phyloP scores from a whole-genome alignment of 495 filamentous ascomycete species.

The Umbilicaria muhlenbergii region DNA sequence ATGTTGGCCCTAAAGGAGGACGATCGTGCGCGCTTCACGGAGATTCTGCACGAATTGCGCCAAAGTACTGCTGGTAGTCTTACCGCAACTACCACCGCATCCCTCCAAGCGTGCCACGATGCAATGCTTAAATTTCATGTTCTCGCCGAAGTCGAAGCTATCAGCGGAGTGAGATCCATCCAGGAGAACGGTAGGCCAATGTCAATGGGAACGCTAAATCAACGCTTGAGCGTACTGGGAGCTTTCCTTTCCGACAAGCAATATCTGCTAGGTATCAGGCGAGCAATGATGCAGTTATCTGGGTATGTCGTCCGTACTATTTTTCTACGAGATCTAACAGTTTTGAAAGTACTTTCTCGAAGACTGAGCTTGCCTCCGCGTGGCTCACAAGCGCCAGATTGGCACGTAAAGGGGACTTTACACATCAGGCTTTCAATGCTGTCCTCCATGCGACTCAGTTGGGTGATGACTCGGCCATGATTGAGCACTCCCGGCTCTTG shows the following conservation, averaged over 20 bases:
- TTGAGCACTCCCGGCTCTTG: constrained; percentile 84
- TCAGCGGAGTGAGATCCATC: constrained; percentile 34
- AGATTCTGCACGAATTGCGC: constrained; percentile 46
- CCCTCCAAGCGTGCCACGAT: constrained; percentile 68
- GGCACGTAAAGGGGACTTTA: constrained; percentile 68
- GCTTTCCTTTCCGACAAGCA: constrained; percentile 84
- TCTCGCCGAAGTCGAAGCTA: constrained; percentile 71
- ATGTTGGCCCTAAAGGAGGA: constrained; percentile 47
- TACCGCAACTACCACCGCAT: constrained; percentile 56
- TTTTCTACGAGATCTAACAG: constrained; percentile 1
- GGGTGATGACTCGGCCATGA: constrained; percentile 68
- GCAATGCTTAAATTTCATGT: constrained; percentile 71
- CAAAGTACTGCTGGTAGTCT: constrained; percentile 57
- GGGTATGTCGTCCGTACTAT: constrained; percentile 27
- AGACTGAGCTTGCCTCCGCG: constrained; percentile 59
- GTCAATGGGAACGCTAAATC: constrained; percentile 42
- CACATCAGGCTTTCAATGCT: constrained; percentile 78
- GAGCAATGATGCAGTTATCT: constrained; percentile 69
- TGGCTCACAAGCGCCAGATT: constrained; percentile 81
- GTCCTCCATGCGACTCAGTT: constrained; percentile 77
- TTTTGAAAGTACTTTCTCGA: constrained; percentile 29
- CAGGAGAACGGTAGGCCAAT: constrained; percentile 23
- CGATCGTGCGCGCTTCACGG: constrained; percentile 35
- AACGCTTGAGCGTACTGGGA: constrained; percentile 69
- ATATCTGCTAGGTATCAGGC: constrained; percentile 74